These are phyloP conservation scores for Ustilago cynodontis DNA, from an alignment of 1,284 basidiomycete genomes.

Conservation along the genomic window DNA sequence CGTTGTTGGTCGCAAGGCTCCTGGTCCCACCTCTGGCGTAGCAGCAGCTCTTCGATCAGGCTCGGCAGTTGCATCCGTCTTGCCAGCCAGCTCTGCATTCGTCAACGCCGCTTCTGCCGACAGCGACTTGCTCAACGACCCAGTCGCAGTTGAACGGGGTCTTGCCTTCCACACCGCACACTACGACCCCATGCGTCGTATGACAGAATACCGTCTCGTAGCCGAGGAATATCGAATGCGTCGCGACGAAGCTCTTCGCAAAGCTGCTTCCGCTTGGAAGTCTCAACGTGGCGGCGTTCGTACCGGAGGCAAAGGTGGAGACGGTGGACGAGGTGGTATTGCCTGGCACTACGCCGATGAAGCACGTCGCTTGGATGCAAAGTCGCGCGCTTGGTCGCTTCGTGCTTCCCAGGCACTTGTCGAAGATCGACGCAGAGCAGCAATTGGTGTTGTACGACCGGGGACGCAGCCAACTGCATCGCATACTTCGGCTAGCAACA, in stretches of 20 bases:
- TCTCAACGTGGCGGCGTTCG: constrained; percentile 39
- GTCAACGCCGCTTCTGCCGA: constrained; percentile 10
- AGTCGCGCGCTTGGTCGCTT: constrained; percentile 67
- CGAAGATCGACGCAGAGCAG: constrained; percentile 57
- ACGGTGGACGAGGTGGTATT: constrained; percentile 40
- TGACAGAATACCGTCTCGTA: constrained; percentile 50
- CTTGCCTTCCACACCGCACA: constrained; percentile 29
- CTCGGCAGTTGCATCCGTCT: constrained; percentile 40
- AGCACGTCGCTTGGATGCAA: constrained; percentile 66
- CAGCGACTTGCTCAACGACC: constrained; percentile 23
- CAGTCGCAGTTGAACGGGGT: constrained; percentile 28
- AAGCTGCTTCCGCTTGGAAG: constrained; percentile 58
- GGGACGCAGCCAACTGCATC: constrained; percentile 8
- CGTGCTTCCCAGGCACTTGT: constrained; percentile 67
- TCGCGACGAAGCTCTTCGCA: constrained; percentile 66
- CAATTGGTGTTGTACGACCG: constrained; percentile 33
- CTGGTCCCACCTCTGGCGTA: constrained; percentile 27
- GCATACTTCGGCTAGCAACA: constrained; percentile 33
- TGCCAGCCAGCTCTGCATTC: constrained; percentile 52
- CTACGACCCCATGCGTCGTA: constrained; percentile 42
- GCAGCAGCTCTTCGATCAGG: constrained; percentile 41
- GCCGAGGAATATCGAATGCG: constrained; percentile 64
- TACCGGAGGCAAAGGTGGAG: constrained; percentile 36
- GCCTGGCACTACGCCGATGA: constrained; percentile 69
- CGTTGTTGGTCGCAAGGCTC: constrained; percentile 33